Percentiles rank a stretch among this genome's conserved stretches.
phyloP scores from a whole-genome alignment of 139 green algal species.

The Micromonas commoda region DNA sequence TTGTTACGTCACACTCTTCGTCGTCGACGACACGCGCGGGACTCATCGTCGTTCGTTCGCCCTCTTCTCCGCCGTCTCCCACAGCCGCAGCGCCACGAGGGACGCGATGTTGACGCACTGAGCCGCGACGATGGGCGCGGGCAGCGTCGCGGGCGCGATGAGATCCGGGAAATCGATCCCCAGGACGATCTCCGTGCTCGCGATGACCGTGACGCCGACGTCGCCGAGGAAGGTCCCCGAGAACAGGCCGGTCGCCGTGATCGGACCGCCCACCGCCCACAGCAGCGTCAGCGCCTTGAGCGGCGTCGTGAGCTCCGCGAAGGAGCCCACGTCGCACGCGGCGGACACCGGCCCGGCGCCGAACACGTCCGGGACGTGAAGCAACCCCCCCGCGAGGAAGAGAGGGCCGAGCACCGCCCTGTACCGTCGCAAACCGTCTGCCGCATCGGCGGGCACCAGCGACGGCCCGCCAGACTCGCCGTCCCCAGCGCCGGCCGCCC shows the following conservation, averaged over 20 bases:
- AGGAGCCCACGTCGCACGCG: neutral
- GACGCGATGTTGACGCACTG: neutral
- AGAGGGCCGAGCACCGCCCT: neutral
- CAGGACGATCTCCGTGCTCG: neutral
- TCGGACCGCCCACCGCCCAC: neutral
- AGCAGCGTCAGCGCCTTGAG: neutral
- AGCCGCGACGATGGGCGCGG: neutral
- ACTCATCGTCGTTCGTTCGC: no score
- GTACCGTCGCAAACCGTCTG: neutral
- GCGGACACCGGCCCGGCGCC: neutral
- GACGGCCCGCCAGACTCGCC: no score
- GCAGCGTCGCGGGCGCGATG: neutral
- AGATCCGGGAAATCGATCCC: neutral
- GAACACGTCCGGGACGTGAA: constrained; percentile 5
- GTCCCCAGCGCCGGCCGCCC: no score
- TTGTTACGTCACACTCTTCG: no score
- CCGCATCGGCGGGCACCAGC: neutral
- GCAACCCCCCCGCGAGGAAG: neutral
- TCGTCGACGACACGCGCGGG: no score
- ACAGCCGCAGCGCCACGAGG: neutral
- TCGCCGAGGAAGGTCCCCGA: neutral
- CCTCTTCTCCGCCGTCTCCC: neutral
- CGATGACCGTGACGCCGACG: neutral
- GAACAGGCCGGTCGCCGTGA: neutral
- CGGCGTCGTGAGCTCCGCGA: neutral